Conservation (phyloP, 768 basidiomycete species). For the Leccinum aurantiacum region DNA sequence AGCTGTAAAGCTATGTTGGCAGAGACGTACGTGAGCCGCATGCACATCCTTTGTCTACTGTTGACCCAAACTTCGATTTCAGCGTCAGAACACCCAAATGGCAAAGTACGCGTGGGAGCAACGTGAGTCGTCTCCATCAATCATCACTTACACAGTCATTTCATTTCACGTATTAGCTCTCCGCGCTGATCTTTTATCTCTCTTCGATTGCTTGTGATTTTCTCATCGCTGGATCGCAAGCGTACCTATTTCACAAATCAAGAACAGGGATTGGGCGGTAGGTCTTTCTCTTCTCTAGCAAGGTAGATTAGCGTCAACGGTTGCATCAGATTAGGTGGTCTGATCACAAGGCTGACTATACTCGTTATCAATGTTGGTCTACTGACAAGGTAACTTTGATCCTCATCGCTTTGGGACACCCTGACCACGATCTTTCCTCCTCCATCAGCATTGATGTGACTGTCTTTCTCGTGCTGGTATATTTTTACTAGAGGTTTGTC, state of each 20-base stretch:
- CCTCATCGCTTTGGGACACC: background rate
- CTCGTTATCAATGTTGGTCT: slow-evolving; percentile 38
- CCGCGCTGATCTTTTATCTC: slow-evolving; percentile 34
- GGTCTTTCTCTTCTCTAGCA: background rate
- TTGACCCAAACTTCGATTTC: background rate
- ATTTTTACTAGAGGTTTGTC: background rate
- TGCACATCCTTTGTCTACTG: background rate
- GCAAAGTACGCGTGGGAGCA: slow-evolving; percentile 33
- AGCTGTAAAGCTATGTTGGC: slow-evolving; percentile 28
- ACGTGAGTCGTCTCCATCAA: slow-evolving; percentile 21
- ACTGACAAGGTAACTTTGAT: slow-evolving; percentile 32
- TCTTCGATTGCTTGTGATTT: slow-evolving; percentile 36
- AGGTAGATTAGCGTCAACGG: background rate
- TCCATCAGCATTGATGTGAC: slow-evolving; percentile 30
- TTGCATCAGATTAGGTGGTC: slow-evolving; percentile 29
- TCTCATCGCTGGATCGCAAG: slow-evolving; percentile 36
- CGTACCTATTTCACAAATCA: slow-evolving; percentile 34
- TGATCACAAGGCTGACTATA: slow-evolving; percentile 34
- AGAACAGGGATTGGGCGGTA: slow-evolving; percentile 32
- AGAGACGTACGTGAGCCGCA: slow-evolving; percentile 27
- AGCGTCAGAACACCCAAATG: slow-evolving; percentile 34
- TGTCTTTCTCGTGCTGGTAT: slow-evolving; percentile 28
- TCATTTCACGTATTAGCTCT: slow-evolving; percentile 18
- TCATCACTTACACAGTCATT: background rate
- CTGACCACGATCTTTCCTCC: slow-evolving; percentile 3